phyloP scores from a whole-genome alignment of 2,329 filamentous ascomycete species.

The Huntiella savannae region DNA sequence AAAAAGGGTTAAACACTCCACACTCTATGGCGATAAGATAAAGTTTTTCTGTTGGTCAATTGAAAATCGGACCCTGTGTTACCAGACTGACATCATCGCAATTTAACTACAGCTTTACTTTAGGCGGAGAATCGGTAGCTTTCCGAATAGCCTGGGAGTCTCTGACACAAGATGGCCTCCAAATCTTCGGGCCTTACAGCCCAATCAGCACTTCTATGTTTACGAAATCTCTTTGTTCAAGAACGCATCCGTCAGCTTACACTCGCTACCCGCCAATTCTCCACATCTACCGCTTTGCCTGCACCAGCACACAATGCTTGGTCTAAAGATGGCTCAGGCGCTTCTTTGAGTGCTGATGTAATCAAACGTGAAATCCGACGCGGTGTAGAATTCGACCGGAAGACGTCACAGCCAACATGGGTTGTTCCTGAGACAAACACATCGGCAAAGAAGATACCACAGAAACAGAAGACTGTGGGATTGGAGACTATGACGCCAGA shows the following conservation, averaged over 20 bases:
- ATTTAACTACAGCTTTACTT: too few species aligned
- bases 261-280: neutral
- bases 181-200: conserved; percentile 1
- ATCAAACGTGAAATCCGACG: conserved; percentile 9
- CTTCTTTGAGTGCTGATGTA: conserved; percentile 2
- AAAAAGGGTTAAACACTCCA: too few species aligned
- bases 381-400: conserved; percentile 8
- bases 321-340: neutral
- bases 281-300: too few species aligned
- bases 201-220: neutral
- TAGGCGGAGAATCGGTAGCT: too few species aligned
- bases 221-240: conserved; percentile 5
- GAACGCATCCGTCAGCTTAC: conserved; percentile 5
- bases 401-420: conserved; percentile 10
- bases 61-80: neutral
- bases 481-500: conserved; percentile 4
- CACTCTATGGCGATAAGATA: conserved; percentile 11
- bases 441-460: neutral
- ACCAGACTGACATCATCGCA: neutral
- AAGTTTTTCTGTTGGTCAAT: conserved; percentile 6
- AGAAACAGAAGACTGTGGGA: neutral
- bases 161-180: neutral
- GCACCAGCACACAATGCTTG: neutral
- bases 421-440: conserved; percentile 5
- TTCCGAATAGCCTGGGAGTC: too few species aligned